Evolutionary conservation across 495 filamentous ascomycete species (phyloP), one percentile per base, ranked within the genome.

Genomic region (Podospora tetraspora): DNA sequence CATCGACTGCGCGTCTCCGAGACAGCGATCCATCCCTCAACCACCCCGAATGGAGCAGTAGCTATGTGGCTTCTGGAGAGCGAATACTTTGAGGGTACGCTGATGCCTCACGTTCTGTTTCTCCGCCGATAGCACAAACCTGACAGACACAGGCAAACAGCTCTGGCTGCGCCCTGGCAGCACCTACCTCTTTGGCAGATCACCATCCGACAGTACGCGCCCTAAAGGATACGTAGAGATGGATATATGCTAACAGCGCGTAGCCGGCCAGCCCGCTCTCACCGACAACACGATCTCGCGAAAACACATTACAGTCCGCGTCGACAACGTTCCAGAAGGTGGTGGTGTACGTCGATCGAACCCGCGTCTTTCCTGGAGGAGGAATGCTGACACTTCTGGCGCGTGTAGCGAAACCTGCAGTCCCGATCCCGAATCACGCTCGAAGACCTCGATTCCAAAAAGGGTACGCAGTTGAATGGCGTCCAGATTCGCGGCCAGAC

Each of bases 151-250:
- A 90, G 90, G 88, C 66, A 92, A 88, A 79, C 86, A 86, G 71
- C 82, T 93, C 69, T 96, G 92, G 92, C 84, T 96, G 69, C 88
- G 90, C 30, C 92, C 92, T 3, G 92, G 91, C 25, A 91, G 91
- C 78, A 87, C 83, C 70, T 94, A 92, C 78, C 86, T 94, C 23
- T 91, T 94, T 71, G 92, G 92, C 64, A 84, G 92, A 63, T 81
- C 84, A 70, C 78, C 78, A 63, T 74, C 81, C 34, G 78, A 86
- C 79, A 73, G 85, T 86, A 79, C 70, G 77, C 58, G 1, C 21
- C 23, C 27, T 57, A 3, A n/a, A 56, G 13, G 21, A 32, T 4
- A 21, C 65, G 22, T 69, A 37, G 64, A 57, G 22, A 23, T 79
- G 63, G 75, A 23, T 59, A 27, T 27, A 61, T 32, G 13, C 63